phyloP scores from a whole-genome alignment of 140 eudicot genomes.

The Erigeron philadelphicus region DNA sequence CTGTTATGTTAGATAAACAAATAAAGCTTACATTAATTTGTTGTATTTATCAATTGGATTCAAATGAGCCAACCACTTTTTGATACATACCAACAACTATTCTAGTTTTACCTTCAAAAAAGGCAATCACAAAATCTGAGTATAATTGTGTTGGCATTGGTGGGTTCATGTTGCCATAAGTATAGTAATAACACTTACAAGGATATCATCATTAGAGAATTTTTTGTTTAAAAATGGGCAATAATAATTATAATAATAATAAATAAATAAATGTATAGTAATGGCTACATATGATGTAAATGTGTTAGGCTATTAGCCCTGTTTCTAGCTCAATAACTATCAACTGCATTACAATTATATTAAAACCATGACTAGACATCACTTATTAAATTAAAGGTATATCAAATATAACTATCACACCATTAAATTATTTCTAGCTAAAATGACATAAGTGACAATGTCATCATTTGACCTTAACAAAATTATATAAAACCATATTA shows the following conservation, averaged over 20 bases:
- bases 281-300: conserved; percentile 2
- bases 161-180: conserved; percentile 16
- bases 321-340: background rate
- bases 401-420: background rate
- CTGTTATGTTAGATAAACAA: conserved; percentile 22
- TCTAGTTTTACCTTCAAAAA: conserved; percentile 28
- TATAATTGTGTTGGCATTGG: background rate
- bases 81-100: conserved; percentile 22
- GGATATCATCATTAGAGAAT: background rate
- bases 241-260: background rate
- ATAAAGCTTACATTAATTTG: conserved; percentile 22
- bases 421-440: background rate
- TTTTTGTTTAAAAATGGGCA: no score
- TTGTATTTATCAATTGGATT: conserved; percentile 20
- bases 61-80: conserved; percentile 28
- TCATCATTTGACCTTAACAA: background rate
- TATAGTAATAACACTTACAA: background rate
- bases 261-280: background rate
- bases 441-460: conserved; percentile 16
- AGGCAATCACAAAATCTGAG: conserved; percentile 9
- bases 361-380: conserved; percentile 6
- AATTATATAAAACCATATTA: no score
- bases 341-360: conserved; percentile 13
- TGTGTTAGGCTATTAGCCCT: background rate
- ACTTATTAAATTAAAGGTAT: background rate